Percentiles rank a stretch among this genome's conserved stretches.
phyloP scores from a whole-genome alignment of 2,329 filamentous ascomycete species.

The Penicillium sp. region DNA sequence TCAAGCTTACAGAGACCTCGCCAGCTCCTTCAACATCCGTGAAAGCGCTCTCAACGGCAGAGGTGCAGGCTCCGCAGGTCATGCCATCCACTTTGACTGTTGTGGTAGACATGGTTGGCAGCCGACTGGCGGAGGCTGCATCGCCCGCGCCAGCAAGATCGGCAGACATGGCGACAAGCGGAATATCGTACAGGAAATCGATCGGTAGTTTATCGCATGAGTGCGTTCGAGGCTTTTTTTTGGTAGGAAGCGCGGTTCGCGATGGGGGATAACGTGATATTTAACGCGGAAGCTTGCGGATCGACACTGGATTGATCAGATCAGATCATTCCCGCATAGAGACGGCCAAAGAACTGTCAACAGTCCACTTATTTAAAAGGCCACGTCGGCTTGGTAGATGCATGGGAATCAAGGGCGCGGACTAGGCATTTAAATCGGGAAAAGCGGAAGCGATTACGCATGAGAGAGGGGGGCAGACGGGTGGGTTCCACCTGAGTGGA shows the following conservation, averaged over 20 bases:
- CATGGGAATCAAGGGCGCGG: conserved; percentile 6
- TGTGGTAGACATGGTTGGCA: conserved; percentile 75
- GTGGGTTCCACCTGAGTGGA: conserved; percentile 17
- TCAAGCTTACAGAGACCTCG: conserved; percentile 85
- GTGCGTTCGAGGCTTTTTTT: neutral
- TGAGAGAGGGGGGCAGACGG: neutral
- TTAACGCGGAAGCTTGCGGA: conserved; percentile 22
- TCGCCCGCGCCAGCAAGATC: conserved; percentile 18
- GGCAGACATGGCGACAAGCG: conserved; percentile 17
- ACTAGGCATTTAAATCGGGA: conserved; percentile 3
- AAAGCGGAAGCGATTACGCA: conserved; percentile 20
- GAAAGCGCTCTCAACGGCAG: conserved; percentile 91
- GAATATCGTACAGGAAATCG: conserved; percentile 1
- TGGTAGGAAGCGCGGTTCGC: neutral
- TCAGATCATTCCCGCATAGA: conserved; percentile 20
- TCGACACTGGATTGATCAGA: conserved; percentile 15
- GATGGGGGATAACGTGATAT: conserved; percentile 18
- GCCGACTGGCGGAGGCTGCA: conserved; percentile 13
- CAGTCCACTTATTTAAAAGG: conserved; percentile 5
- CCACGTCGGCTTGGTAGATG: conserved; percentile 9
- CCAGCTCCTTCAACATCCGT: conserved; percentile 77
- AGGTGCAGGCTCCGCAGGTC: conserved; percentile 89
- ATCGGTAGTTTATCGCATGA: conserved; percentile 18
- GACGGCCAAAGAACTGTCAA: neutral
- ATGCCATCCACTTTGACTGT: conserved; percentile 87